Percentiles rank a stretch among this genome's conserved stretches.
phyloP scores from a whole-genome alignment of 352 stramenopile genomes.

The Pythium utonaiense region DNA sequence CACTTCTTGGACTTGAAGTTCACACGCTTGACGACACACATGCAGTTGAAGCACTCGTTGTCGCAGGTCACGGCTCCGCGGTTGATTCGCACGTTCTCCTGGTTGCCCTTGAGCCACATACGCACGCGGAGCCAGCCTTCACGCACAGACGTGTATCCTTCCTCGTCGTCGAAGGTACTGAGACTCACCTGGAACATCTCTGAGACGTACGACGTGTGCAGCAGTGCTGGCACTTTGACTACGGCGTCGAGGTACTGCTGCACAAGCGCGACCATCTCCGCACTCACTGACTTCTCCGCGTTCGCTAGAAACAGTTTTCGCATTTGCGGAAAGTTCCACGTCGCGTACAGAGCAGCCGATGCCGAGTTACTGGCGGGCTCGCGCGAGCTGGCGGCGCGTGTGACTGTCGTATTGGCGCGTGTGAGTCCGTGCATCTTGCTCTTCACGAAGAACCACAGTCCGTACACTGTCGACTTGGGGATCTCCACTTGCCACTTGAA shows the following conservation, averaged over 20 bases:
- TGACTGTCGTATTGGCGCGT: constrained; percentile 14
- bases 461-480: constrained; percentile 75
- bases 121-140: constrained; percentile 84
- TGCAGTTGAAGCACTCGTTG: constrained; percentile 89
- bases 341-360: constrained; percentile 10
- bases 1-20: constrained; percentile 80
- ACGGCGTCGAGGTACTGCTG: constrained; percentile 72
- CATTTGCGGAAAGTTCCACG: constrained; percentile 60
- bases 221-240: constrained; percentile 54
- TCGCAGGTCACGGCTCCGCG: constrained; percentile 70
- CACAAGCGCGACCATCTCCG: constrained; percentile 76
- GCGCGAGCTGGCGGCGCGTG: constrained; percentile 4
- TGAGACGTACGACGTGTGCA: constrained; percentile 66
- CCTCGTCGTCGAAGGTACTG: constrained; percentile 82
- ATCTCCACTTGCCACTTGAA: constrained; percentile 86
- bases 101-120: constrained; percentile 83
- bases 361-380: constrained; percentile 8
- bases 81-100: constrained; percentile 84
- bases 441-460: constrained; percentile 87
- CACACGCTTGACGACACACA: constrained; percentile 84
- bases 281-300: constrained; percentile 62
- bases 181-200: constrained; percentile 83
- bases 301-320: constrained; percentile 80
- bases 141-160: constrained; percentile 70
- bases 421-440: constrained; percentile 57